A percentile compares a stretch with the other conserved stretches of the same genome.
Evolutionary conservation across 257 asterid genomes (phyloP).

Genomic region (Parsonsia alboflavescens): DNA sequence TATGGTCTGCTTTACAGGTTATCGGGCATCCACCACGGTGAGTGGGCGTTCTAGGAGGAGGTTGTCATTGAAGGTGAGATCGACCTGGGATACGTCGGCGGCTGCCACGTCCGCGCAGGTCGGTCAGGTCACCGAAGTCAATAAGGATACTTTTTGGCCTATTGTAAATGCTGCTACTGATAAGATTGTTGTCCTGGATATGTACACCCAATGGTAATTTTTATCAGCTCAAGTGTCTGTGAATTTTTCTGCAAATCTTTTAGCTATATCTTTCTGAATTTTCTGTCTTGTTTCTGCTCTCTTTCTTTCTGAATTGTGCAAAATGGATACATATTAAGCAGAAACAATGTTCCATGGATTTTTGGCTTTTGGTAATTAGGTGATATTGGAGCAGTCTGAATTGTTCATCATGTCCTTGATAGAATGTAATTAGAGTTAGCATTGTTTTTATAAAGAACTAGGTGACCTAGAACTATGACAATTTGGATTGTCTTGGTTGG

Average conservation of each 20-base stretch:
- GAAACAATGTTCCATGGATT: neutral
- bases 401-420: neutral
- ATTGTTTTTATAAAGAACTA: neutral
- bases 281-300: neutral
- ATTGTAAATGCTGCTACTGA: conserved; percentile 70
- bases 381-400: neutral
- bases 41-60: conserved; percentile 22
- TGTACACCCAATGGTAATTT: conserved; percentile 80
- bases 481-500: neutral
- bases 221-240: neutral
- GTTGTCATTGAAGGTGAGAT: conserved; percentile 36
- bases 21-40: conserved; percentile 28
- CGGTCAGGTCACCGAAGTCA: conserved; percentile 66
- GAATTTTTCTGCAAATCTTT: neutral
- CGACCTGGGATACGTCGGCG: conserved; percentile 46
- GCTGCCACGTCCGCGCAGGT: conserved; percentile 34
- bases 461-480: neutral
- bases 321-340: neutral
- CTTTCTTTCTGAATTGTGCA: neutral
- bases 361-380: neutral
- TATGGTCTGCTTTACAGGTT: conserved; percentile 43
- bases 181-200: conserved; percentile 70
- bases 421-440: neutral
- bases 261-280: neutral
- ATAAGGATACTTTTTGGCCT: conserved; percentile 72